Percentiles rank a stretch among this genome's conserved stretches.
Conservation (phyloP, 768 basidiomycete genomes). For the Lanmaoa pseudosensibilis region DNA sequence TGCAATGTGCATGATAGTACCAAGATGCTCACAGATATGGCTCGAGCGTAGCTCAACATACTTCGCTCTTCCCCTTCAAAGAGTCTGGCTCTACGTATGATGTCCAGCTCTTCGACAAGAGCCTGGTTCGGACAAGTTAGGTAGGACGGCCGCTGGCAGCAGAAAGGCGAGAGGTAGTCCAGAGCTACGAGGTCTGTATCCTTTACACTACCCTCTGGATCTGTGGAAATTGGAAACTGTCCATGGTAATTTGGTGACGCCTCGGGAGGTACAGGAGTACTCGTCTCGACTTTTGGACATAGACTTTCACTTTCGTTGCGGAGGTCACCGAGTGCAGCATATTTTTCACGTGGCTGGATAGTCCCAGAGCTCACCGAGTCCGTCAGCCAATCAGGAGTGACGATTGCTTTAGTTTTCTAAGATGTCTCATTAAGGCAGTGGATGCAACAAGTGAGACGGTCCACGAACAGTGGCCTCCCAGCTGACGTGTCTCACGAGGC, state of each 20-base stretch:
- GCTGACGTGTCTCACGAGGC: constrained; percentile 67
- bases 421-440: neutral
- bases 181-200: constrained; percentile 17
- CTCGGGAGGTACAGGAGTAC: neutral
- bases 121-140: constrained; percentile 68
- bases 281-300: constrained; percentile 37
- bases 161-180: constrained; percentile 43
- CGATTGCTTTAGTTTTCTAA: constrained; percentile 67
- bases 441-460: neutral
- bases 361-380: constrained; percentile 50
- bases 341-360: constrained; percentile 52
- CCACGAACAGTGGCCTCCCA: constrained; percentile 64
- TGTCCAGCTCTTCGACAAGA: constrained; percentile 55
- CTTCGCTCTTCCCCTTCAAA: constrained; percentile 69
- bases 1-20: neutral
- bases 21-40: constrained; percentile 58
- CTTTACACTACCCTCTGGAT: constrained; percentile 20
- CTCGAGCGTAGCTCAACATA: constrained; percentile 69
- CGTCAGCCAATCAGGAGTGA: constrained; percentile 70
- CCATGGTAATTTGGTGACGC: neutral
- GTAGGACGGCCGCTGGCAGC: constrained; percentile 64
- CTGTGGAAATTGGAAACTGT: constrained; percentile 5
- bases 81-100: constrained; percentile 57
- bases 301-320: constrained; percentile 45
- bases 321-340: constrained; percentile 55